phyloP scores from a whole-genome alignment of 2,329 filamentous ascomycete genomes.

The Colletotrichum sp. region DNA sequence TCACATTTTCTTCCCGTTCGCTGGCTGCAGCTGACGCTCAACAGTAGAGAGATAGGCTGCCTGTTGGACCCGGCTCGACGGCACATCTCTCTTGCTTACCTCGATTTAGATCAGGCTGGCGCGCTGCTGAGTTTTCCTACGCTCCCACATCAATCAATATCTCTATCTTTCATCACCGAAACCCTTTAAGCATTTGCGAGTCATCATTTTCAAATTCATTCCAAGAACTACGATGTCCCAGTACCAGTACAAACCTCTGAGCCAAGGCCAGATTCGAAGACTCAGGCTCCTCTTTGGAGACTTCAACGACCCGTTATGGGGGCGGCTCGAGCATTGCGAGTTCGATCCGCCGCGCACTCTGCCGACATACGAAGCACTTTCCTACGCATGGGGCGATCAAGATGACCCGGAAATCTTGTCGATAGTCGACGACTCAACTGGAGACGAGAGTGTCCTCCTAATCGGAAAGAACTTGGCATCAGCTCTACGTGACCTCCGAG shows the following conservation, averaged over 20 bases:
- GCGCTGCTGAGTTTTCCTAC: too few relatives aligned
- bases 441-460: fast-evolving
- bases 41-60: not conserved
- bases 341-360: too few relatives aligned
- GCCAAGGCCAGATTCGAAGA: not conserved
- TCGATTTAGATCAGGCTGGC: not conserved
- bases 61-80: fast-evolving
- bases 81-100: not conserved
- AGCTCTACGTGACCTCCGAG: fast-evolving
- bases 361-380: not conserved
- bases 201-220: too few relatives aligned
- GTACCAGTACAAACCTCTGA: not conserved
- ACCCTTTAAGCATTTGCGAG: too few relatives aligned
- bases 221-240: too few relatives aligned
- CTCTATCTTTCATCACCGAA: too few relatives aligned
- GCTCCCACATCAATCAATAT: too few relatives aligned
- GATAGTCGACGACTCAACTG: not conserved
- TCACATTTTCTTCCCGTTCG: not conserved
- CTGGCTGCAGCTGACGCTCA: not conserved
- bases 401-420: not conserved
- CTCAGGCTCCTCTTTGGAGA: not conserved
- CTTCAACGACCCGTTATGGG: too few relatives aligned
- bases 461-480: fast-evolving
- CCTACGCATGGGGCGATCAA: not conserved
- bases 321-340: too few relatives aligned